These are phyloP conservation scores for Sanghuangporus baumii DNA, from an alignment of 1,284 basidiomycete genomes.

Conservation along the genomic window DNA sequence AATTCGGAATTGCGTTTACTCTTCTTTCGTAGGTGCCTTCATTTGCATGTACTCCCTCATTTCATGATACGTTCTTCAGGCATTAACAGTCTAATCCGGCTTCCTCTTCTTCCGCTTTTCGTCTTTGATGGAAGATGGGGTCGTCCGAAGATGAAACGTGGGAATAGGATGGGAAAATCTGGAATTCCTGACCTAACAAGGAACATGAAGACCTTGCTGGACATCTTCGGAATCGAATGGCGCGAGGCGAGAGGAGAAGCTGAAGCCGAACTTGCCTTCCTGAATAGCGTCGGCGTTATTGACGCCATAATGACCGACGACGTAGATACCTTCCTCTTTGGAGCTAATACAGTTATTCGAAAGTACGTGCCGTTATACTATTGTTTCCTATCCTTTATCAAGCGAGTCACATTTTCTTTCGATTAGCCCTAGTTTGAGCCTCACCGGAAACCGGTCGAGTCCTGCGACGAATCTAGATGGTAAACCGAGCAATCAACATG, in stretches of 20 bases:
- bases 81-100: slow-evolving; percentile 32
- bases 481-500: slow-evolving; percentile 35
- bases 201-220: slow-evolving; percentile 40
- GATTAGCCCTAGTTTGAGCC: slow-evolving; percentile 38
- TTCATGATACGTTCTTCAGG: not conserved
- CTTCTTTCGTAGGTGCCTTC: slow-evolving; percentile 29
- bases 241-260: slow-evolving; percentile 48
- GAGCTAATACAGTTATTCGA: slow-evolving; percentile 30
- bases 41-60: slow-evolving; percentile 27
- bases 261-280: slow-evolving; percentile 59
- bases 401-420: not conserved
- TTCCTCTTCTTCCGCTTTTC: slow-evolving; percentile 59
- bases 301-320: slow-evolving; percentile 65
- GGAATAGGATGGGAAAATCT: slow-evolving; percentile 40
- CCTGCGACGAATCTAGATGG: slow-evolving; percentile 33
- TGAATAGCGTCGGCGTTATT: slow-evolving; percentile 46
- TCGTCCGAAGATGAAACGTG: slow-evolving; percentile 55
- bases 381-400: not conserved
- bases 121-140: slow-evolving; percentile 61
- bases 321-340: slow-evolving; percentile 42
- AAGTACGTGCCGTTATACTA: slow-evolving; percentile 24
- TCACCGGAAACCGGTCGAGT: slow-evolving; percentile 39
- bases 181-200: slow-evolving; percentile 38
- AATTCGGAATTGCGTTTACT: slow-evolving; percentile 36
- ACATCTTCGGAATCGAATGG: slow-evolving; percentile 58